Evolutionary conservation across 2,329 filamentous ascomycete species (phyloP).

Genomic region (Dothiorella sarmentorum): DNA sequence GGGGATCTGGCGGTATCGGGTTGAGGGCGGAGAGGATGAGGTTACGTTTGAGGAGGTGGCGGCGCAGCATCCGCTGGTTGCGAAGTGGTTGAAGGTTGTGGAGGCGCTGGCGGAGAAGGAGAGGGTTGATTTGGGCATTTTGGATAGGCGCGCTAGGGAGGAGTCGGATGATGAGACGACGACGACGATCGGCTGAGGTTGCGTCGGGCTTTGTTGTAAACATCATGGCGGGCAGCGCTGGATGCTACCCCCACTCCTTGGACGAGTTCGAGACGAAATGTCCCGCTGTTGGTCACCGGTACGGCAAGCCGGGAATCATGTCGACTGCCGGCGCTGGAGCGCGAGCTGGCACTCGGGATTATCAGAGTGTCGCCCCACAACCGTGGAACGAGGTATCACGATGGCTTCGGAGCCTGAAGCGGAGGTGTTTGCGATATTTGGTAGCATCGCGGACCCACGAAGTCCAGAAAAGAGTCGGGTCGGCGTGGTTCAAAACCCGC

Average conservation of each 20-base stretch:
- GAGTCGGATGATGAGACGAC: background rate
- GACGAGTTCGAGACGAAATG: background rate
- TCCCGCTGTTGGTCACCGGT: background rate
- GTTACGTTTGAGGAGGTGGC: constrained; percentile 50
- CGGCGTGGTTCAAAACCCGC: too few species aligned
- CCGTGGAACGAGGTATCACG: too few species aligned
- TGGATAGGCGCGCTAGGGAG: constrained; percentile 7
- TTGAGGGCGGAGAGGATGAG: constrained; percentile 41
- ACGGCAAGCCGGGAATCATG: background rate
- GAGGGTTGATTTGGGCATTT: constrained; percentile 31
- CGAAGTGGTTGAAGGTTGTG: constrained; percentile 56
- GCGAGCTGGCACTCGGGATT: too few species aligned
- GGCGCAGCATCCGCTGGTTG: constrained; percentile 63
- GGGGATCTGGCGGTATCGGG: constrained; percentile 67
- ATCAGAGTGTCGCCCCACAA: too few species aligned
- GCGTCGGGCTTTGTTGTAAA: background rate
- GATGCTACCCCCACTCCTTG: background rate
- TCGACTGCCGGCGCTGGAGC: too few species aligned
- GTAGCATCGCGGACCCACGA: too few species aligned
- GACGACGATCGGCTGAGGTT: background rate
- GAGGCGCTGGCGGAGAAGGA: constrained; percentile 42
- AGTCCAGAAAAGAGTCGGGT: too few species aligned
- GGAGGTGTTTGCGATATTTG: too few species aligned
- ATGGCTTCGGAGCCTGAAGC: too few species aligned
- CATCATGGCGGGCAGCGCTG: too few species aligned